Evolutionary conservation across 306 rosid genomes (phyloP).

Genomic region (Oxytropis ochrocephala): DNA sequence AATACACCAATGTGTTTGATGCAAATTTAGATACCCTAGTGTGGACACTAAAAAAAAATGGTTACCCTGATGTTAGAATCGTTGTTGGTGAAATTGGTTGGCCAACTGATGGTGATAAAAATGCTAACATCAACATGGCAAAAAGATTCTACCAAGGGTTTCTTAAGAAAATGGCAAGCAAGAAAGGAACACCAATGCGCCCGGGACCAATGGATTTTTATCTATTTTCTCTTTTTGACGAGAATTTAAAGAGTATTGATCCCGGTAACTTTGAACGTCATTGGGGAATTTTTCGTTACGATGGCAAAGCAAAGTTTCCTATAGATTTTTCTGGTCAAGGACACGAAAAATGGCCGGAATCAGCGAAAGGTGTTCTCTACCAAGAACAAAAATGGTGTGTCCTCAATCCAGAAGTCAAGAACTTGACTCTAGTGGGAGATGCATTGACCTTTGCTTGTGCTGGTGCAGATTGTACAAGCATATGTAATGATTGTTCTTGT

Average conservation of each 20-base stretch:
- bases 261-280: slow-evolving; percentile 78
- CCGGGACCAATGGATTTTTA: slow-evolving; percentile 36
- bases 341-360: slow-evolving; percentile 28
- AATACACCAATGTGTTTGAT: slow-evolving; percentile 58
- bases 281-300: slow-evolving; percentile 67
- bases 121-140: slow-evolving; percentile 31
- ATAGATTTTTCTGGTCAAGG: slow-evolving; percentile 59
- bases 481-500: slow-evolving; percentile 45
- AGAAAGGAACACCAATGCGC: slow-evolving; percentile 55
- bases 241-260: slow-evolving; percentile 50
- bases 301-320: slow-evolving; percentile 55
- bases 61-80: slow-evolving; percentile 30
- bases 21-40: slow-evolving; percentile 66
- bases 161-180: slow-evolving; percentile 40
- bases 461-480: slow-evolving; percentile 52
- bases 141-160: slow-evolving; percentile 62
- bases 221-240: slow-evolving; percentile 57
- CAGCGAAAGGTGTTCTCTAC: slow-evolving; percentile 53
- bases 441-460: slow-evolving; percentile 45
- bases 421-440: background rate
- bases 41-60: slow-evolving; percentile 44
- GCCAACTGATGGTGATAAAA: slow-evolving; percentile 66
- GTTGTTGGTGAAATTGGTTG: slow-evolving; percentile 82
- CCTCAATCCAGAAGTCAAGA: background rate
- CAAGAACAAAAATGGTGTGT: slow-evolving; percentile 59